Base-by-base conservation (phyloP, 2,329 filamentous ascomycete genomes). In the Purpureocillium lavendulum region DNA sequence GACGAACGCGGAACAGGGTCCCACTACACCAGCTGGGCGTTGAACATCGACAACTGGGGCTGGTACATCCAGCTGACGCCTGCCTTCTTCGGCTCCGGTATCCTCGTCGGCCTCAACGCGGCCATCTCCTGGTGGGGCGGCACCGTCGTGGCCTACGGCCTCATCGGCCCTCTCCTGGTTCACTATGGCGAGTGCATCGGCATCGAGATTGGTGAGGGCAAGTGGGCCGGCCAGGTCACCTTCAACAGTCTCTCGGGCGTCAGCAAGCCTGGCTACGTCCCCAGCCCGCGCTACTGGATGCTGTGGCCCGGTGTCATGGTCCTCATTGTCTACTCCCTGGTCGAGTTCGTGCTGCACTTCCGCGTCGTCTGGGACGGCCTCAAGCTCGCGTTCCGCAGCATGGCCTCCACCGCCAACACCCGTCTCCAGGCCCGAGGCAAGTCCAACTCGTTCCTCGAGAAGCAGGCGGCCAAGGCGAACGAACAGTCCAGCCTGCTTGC, bases 51-150 rank as follows among this genome's bases (percentile, higher is more conserved):
- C 56, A 76, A 70, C 56, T 80, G 76, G 77, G 73, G 73, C 11
- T 80, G 75, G 76, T 64, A 71, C 45, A 62, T 77, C 34, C 74
- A 78, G 47, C 70, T 67, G 48, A 79, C 75, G 0, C 75, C 75
- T 0, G 76, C 75, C 29, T 79, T 80, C 57, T 75, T 79, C 44
- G 75, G 75, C 6, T 78, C 61, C 14, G 63, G 63, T n/a, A 60
- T 66, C n/a, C 66, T 68, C 13, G 75, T 69, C 18, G 60, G 60
- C 40, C 65, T 65, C 44, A 81, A 78, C 54, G 68, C 73, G 13
- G 70, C 73, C 17, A 50, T 75, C 40, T 80, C 75, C 9, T 77
- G 77, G 66, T 73, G 73, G 43, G 62, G 49, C 12, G 76, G 77
- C 14, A 71, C 69, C 13, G 61, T 79, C 36, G 54, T 75, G 21